These are phyloP conservation scores for Ramalina intermedia DNA, from an alignment of 495 filamentous ascomycete genomes.

Conservation along the genomic window DNA sequence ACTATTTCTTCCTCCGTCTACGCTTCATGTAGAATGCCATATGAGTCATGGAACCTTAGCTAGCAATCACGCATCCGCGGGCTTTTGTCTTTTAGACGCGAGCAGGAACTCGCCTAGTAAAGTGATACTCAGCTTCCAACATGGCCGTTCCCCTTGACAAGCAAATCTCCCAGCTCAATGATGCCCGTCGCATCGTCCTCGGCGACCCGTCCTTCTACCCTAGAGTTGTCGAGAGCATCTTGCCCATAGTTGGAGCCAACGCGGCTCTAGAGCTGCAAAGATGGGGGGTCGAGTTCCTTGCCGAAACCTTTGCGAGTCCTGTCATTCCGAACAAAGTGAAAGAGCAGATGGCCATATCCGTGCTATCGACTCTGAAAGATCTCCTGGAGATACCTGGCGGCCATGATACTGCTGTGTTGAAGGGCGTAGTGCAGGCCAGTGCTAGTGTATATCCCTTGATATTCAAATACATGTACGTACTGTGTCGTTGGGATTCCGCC, in stretches of 20 bases:
- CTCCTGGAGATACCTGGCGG: constrained; percentile 58
- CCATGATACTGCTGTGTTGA: constrained; percentile 55
- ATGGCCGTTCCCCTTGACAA: constrained; percentile 43
- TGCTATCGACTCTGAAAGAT: constrained; percentile 59
- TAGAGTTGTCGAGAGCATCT: constrained; percentile 75
- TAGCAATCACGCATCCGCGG: constrained; percentile 3
- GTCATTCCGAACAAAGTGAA: constrained; percentile 58
- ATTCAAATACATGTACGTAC: constrained; percentile 83
- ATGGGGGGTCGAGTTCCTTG: constrained; percentile 95
- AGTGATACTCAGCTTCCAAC: not conserved
- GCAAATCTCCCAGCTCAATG: constrained; percentile 71
- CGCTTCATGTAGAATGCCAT: too few relatives aligned
- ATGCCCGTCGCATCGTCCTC: constrained; percentile 75
- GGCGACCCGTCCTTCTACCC: constrained; percentile 72
- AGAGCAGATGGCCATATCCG: constrained; percentile 52
- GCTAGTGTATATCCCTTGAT: constrained; percentile 85
- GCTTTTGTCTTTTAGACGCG: not conserved
- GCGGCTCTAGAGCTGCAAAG: constrained; percentile 64
- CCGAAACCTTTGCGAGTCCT: constrained; percentile 87
- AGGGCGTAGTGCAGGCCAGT: constrained; percentile 67
- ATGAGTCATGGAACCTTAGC: constrained; percentile 1
- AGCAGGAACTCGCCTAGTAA: not conserved
- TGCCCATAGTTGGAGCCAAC: constrained; percentile 72
- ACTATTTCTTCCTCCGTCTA: too few relatives aligned
- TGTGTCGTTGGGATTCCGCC: not conserved